Evolutionary conservation across 192 early-diverging fungal species (phyloP).

Genomic region (Coemansia sp.): DNA sequence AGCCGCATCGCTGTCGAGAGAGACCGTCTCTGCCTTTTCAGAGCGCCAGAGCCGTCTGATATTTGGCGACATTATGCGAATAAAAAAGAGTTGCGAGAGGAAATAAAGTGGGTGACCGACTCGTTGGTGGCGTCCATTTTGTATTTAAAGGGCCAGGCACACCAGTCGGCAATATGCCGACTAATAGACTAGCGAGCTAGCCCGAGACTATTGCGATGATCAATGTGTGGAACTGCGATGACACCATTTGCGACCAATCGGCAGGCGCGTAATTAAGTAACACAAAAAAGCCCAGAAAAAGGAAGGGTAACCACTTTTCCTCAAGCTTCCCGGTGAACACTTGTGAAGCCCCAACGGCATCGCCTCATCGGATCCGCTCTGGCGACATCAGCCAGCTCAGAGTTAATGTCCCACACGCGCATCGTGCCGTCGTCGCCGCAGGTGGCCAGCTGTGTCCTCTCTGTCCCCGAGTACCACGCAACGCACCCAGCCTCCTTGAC

Average conservation of each 20-base stretch:
- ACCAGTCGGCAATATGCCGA: background rate
- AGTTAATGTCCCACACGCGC: conserved; percentile 65
- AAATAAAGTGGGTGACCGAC: background rate
- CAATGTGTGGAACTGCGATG: background rate
- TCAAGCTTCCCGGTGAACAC: background rate
- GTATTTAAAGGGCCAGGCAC: background rate
- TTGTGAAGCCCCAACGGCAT: conserved; percentile 40
- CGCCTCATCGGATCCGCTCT: conserved; percentile 17
- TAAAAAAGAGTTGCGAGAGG: background rate
- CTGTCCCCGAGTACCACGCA: conserved; percentile 61
- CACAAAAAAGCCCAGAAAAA: background rate
- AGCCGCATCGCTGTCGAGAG: background rate
- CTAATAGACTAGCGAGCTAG: background rate
- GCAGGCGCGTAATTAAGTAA: background rate
- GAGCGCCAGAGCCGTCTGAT: conserved; percentile 3
- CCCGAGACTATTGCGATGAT: background rate
- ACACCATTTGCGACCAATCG: background rate
- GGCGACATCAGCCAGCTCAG: conserved; percentile 19
- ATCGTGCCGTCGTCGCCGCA: conserved; percentile 74
- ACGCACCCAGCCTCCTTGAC: conserved; percentile 68
- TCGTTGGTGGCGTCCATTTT: background rate
- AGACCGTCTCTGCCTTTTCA: background rate
- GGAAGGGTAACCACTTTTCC: background rate
- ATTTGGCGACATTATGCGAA: background rate
- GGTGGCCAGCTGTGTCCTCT: conserved; percentile 60